Evolutionary conservation across 495 filamentous ascomycete species (phyloP).

Genomic region (Podospora tetraspora): DNA sequence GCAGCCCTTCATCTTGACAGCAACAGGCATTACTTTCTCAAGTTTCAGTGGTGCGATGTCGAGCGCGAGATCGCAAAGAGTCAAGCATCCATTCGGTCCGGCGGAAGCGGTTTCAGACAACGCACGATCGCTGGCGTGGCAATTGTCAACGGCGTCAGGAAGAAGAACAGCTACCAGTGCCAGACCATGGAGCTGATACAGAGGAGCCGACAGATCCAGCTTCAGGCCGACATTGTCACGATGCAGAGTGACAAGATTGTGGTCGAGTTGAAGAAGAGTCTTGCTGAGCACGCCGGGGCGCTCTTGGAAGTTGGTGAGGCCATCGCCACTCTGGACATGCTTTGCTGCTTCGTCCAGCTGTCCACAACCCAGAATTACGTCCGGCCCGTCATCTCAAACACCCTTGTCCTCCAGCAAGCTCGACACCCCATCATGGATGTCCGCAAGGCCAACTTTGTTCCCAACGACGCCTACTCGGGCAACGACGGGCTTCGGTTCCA

Average conservation of each 20-base stretch:
- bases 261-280: slow-evolving; percentile 59
- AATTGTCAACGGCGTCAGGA: slow-evolving; percentile 68
- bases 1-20: slow-evolving; percentile 68
- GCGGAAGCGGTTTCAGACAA: slow-evolving; percentile 1
- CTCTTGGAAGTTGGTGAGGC: slow-evolving; percentile 78
- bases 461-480: slow-evolving; percentile 80
- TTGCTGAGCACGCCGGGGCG: slow-evolving; percentile 60
- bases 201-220: slow-evolving; percentile 49
- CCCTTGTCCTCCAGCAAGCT: slow-evolving; percentile 70
- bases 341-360: slow-evolving; percentile 74
- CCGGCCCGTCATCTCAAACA: slow-evolving; percentile 68
- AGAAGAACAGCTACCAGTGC: slow-evolving; percentile 71
- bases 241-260: slow-evolving; percentile 69
- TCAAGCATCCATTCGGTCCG: slow-evolving; percentile 18
- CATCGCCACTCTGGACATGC: slow-evolving; percentile 88
- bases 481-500: slow-evolving; percentile 74
- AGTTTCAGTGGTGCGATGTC: slow-evolving; percentile 58
- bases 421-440: slow-evolving; percentile 73
- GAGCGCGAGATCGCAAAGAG: slow-evolving; percentile 61
- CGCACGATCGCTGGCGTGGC: slow-evolving; percentile 9
- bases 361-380: slow-evolving; percentile 75
- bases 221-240: slow-evolving; percentile 72
- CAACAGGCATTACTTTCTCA: slow-evolving; percentile 73
- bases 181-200: slow-evolving; percentile 81
- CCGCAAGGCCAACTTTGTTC: slow-evolving; percentile 59